These are phyloP conservation scores for Aspergillus glaucus DNA, from an alignment of 2,329 filamentous ascomycete genomes.

Conservation along the genomic window DNA sequence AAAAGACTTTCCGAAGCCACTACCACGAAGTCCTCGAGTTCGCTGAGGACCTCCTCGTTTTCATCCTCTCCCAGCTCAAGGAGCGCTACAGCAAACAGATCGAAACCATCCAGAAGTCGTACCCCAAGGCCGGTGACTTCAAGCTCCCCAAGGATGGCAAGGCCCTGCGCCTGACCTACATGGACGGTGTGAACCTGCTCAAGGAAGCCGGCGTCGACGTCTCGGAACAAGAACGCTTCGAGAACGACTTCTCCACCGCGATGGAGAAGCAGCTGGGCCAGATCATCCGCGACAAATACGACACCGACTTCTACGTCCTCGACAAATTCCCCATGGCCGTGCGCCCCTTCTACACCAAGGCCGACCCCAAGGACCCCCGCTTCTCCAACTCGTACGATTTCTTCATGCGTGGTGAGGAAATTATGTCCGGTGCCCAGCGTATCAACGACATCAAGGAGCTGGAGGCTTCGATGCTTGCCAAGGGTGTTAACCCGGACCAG, in stretches of 20 bases:
- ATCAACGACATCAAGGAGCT: constrained; percentile 57
- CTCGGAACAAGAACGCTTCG: constrained; percentile 43
- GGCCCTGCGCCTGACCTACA: constrained; percentile 44
- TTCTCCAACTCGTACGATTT: constrained; percentile 65
- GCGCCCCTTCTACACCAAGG: constrained; percentile 87
- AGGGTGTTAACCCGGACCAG: constrained; percentile 54
- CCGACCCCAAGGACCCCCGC: constrained; percentile 59
- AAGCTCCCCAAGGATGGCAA: constrained; percentile 44
- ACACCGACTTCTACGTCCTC: constrained; percentile 92
- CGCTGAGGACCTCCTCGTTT: constrained; percentile 45
- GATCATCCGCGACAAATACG: constrained; percentile 79
- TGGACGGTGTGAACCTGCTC: constrained; percentile 43
- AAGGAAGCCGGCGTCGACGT: constrained; percentile 47
- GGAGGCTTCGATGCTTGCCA: constrained; percentile 51
- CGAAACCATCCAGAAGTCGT: constrained; percentile 42
- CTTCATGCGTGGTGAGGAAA: constrained; percentile 66
- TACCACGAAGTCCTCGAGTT: constrained; percentile 48
- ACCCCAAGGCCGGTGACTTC: constrained; percentile 47
- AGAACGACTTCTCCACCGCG: constrained; percentile 43
- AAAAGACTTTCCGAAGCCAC: constrained; percentile 45
- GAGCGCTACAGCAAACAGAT: constrained; percentile 40
- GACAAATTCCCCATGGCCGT: constrained; percentile 91
- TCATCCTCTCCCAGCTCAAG: constrained; percentile 43
- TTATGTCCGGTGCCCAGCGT: constrained; percentile 62
- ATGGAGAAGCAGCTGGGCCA: constrained; percentile 68